Base-by-base conservation (phyloP, 176 grass and related monocot species). In the Zea luxurians region DNA sequence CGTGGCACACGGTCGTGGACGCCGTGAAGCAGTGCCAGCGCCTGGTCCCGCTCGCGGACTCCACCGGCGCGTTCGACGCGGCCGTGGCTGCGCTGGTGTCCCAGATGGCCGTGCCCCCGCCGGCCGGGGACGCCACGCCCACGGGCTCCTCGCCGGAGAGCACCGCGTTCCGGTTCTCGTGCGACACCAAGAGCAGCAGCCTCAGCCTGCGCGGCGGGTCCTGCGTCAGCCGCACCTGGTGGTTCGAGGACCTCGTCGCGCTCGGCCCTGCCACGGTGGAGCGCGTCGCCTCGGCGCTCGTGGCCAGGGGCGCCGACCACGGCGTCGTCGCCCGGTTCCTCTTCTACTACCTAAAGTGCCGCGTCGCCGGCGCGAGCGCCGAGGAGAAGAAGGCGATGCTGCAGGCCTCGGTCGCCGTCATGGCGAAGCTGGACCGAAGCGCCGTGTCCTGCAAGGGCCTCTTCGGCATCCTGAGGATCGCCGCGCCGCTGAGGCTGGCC, bases 131-230 rank as follows among this genome's bases (percentile, higher is more conserved):
- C 17, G 75, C 90, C 40, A 99, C 90, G 17, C 85, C 92, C 10
- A 70, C 87, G 44, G 89, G 83, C 46, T 91, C 91, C 59, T 99
- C 96, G n/a, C 92, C 96, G 13, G 96, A 99, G 75, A 96, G 96
- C 78, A 86, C 92, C 18, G 90, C 87, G 40, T 87, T 90, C 74
- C 88, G 96, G 12, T 86, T 99, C 80, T 99, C 96, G 8, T 90
- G 86, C 45, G 96, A 99, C 37, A 93, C 96, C 17, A 93, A 89
- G 75, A 89, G 90, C 80, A 99, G 90, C 68, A 77, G 81, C 86
- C 70, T 86, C 43, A 96, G 96, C 86, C 50, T 78, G 42, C 88
- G 87, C 18, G 75, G 87, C 18, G 75, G 75, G 0, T 76, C 74
- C 42, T 79, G 80, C 64, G 82, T 65, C 68, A 60, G 52, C 70